Base-by-base conservation (phyloP, 257 asterid genomes). In the Oldenlandia corymbosa region DNA sequence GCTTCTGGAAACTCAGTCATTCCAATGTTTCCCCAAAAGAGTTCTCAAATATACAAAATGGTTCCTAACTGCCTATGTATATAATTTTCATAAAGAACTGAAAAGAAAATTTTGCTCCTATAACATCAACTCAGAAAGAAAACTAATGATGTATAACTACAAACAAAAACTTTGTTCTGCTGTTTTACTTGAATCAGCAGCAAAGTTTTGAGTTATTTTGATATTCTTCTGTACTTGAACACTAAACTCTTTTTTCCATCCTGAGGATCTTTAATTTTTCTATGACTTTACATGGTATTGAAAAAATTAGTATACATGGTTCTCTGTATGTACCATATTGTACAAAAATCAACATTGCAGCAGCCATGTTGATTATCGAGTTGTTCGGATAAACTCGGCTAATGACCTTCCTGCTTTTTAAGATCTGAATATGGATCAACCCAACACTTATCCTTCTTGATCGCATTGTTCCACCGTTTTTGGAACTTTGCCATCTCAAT, bases 381-480 rank as follows among this genome's bases (percentile, higher is more conserved):
- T 7, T 34, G 31, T 17, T 27, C 37, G 1, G 17, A 57, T 57
- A n/a, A 32, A 3, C n/a, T 64, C 58, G 41, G 32, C 50, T 73
- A 71, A 45, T 51, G 66, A 28, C 4, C 65, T 30, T 20, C 46
- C 69, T 28, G 70, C 28, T 18, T 39, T 5, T 32, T 1, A 0
- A 68, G 66, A 62, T 66, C 66, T 45, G 48, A 41, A 58, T 71
- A 88, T 6, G 95, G 96, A 77, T 91, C 85, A 28, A 75, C 68
- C 96, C 96, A 91, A 58, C 96, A 91, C 45, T 69, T 42, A 41
- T 91, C 98, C 39, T 79, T 72, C 70, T 72, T 50, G 21, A 73
- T 86, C 1, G 96, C 94, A 16, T 68, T 63, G 18, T 60, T 62
- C 98, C 98, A 91, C 50, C 98, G 79, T 2, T 60, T 68, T 76